Percentiles rank a stretch among this genome's conserved stretches.
These are phyloP conservation scores for Penicillium sp. DNA, from an alignment of 2,329 filamentous ascomycete genomes.

Conservation along the genomic window DNA sequence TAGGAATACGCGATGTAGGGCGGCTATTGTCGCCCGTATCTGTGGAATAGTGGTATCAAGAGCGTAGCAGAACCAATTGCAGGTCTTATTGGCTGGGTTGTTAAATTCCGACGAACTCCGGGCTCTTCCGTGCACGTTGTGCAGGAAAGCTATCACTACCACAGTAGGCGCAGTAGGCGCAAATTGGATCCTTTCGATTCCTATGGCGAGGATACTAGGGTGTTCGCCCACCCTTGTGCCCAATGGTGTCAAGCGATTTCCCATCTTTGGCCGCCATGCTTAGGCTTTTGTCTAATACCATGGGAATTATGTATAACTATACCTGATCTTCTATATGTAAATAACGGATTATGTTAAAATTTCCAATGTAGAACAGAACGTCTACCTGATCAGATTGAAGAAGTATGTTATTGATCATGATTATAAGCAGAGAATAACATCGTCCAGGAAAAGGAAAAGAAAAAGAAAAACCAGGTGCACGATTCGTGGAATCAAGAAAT, in stretches of 20 bases:
- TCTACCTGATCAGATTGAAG: neutral
- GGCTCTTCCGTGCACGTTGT: neutral
- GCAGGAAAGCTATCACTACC: neutral
- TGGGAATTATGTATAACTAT: slow-evolving; percentile 1
- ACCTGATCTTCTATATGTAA: neutral
- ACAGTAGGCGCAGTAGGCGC: neutral
- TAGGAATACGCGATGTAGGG: too few species aligned
- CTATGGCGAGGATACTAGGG: slow-evolving; percentile 60
- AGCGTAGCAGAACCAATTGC: neutral
- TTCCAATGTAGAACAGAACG: too few species aligned
- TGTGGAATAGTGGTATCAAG: neutral
- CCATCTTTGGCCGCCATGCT: slow-evolving; percentile 62
- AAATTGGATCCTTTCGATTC: neutral
- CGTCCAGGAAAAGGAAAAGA: neutral
- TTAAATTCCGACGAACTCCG: slow-evolving; percentile 1
- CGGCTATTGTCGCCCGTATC: neutral
- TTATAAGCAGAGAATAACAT: neutral
- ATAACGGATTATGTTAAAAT: neutral
- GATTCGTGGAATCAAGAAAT: neutral
- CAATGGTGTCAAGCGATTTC: slow-evolving; percentile 85
- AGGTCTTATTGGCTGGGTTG: neutral
- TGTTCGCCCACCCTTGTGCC: slow-evolving; percentile 86
- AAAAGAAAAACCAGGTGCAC: too few species aligned
- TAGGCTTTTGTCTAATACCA: neutral
- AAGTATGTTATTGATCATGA: neutral